Conservation (phyloP, 2,329 filamentous ascomycete species). For the Clathrospora elynae region DNA sequence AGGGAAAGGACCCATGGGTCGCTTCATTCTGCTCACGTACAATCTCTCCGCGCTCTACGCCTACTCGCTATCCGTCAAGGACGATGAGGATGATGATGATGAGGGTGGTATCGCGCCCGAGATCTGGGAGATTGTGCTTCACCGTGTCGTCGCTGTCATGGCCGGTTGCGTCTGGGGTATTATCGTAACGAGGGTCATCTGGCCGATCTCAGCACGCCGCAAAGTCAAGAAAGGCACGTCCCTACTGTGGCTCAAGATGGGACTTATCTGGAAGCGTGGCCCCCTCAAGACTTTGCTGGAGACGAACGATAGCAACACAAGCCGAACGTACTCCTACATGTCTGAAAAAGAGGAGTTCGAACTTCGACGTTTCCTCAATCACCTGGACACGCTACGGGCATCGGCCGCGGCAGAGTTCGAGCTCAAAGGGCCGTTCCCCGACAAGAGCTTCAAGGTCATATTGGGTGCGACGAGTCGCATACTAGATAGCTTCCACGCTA, state of each 20-base stretch:
- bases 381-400: slow-evolving; percentile 72
- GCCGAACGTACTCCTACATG: slow-evolving; percentile 68
- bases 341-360: slow-evolving; percentile 85
- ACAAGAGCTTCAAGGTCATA: slow-evolving; percentile 72
- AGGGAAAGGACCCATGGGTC: slow-evolving; percentile 85
- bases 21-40: slow-evolving; percentile 94
- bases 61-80: slow-evolving; percentile 81
- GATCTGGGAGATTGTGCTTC: slow-evolving; percentile 84
- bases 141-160: slow-evolving; percentile 85
- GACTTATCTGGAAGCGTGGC: slow-evolving; percentile 93
- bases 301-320: slow-evolving; percentile 30
- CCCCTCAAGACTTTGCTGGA: slow-evolving; percentile 73
- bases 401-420: slow-evolving; percentile 86
- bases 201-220: slow-evolving; percentile 87
- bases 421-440: slow-evolving; percentile 83
- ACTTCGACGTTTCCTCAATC: slow-evolving; percentile 77
- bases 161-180: slow-evolving; percentile 91
- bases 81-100: slow-evolving; percentile 78
- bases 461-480: slow-evolving; percentile 81
- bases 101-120: slow-evolving; percentile 83
- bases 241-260: slow-evolving; percentile 92
- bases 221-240: slow-evolving; percentile 90
- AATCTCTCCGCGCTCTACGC: slow-evolving; percentile 94
- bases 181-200: slow-evolving; percentile 84
- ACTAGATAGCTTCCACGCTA: slow-evolving; percentile 92